phyloP scores from a whole-genome alignment of 2,329 filamentous ascomycete genomes.

The Ophiocordyceps camponoti-saundersi region DNA sequence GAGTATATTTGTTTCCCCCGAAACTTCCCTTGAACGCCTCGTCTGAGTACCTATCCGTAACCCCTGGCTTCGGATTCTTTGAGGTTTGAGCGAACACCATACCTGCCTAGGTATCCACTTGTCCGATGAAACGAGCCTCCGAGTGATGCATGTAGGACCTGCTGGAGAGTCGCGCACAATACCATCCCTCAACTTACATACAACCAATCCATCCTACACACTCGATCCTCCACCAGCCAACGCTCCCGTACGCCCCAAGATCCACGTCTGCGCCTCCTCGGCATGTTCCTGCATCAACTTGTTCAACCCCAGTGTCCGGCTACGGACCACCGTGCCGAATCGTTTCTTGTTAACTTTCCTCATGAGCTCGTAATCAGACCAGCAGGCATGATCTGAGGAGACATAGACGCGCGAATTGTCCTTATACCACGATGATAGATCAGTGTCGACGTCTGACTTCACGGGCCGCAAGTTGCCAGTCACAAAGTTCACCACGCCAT shows the following conservation, averaged over 20 bases:
- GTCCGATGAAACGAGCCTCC: no score
- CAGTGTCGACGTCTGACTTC: constrained; percentile 59
- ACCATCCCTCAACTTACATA: neutral
- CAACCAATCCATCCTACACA: constrained; percentile 18
- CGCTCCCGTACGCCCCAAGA: constrained; percentile 21
- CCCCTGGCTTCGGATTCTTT: no score
- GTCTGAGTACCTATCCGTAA: no score
- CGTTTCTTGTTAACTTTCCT: constrained; percentile 42
- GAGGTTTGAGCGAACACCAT: no score
- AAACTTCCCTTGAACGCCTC: no score
- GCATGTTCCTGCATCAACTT: constrained; percentile 41
- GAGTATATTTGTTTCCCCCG: no score
- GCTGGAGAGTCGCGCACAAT: neutral
- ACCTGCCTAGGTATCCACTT: no score
- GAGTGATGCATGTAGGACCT: no score
- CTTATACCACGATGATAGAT: constrained; percentile 68
- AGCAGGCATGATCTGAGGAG: constrained; percentile 57
- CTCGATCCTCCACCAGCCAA: constrained; percentile 25
- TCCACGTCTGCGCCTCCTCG: constrained; percentile 33
- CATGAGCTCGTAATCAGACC: constrained; percentile 44
- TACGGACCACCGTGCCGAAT: constrained; percentile 40
- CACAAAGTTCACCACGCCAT: constrained; percentile 67
- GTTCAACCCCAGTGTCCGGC: constrained; percentile 28
- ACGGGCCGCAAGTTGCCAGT: constrained; percentile 61
- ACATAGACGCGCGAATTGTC: constrained; percentile 68